Evolutionary conservation across 208 protist species (phyloP), one percentile per base, ranked within the genome.

Genomic region (Endotrypanum monterogeii): DNA sequence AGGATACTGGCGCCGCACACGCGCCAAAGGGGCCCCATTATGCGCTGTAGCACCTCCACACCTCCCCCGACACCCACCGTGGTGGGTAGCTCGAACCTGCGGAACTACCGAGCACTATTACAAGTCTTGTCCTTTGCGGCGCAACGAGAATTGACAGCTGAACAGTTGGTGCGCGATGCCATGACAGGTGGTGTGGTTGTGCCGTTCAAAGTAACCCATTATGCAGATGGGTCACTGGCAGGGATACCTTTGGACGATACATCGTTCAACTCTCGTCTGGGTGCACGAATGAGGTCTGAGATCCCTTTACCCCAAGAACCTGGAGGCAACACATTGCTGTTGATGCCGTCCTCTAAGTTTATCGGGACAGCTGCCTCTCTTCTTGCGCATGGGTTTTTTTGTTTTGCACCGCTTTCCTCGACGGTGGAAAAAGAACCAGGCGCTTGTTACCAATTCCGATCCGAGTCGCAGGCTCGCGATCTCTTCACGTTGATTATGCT

Each of bases 61-160:
- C 25, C 50, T n/a, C 12, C 65, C 9, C 18, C 39, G 39, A 6
- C 66, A 23, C 39, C 67, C 35, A 6, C 35, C 16, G 41, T 73
- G 7, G 9, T 62, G 1, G 65, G 70, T 25, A 65, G 69, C 48
- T 80, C 80, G 52, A 84, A 79, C 57, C 28, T 95, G 25, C 69
- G 63, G 46, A 79, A 95, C 30, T 90, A 90, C 72, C 77, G 88
- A 35, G 89, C 91, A 0, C 69, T 96, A 37, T 67, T 84, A 18
- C 91, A 94, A 41, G 87, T 96, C 3, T 72, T 96, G 32, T 75
- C 83, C 44, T 85, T 89, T 66, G 80, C 89, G 4, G 70, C 77
- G 16, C 69, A 85, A 67, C 85, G 72, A 18, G 20, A 66, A 54
- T 80, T 75, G 50, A 79, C 69, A 4, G 82, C 91, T 14, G 72